A percentile compares a stretch with the other conserved stretches of the same genome.
These are phyloP conservation scores for Yarrowia yakushimensis DNA, from an alignment of 805 yeast genomes.

Conservation along the genomic window DNA sequence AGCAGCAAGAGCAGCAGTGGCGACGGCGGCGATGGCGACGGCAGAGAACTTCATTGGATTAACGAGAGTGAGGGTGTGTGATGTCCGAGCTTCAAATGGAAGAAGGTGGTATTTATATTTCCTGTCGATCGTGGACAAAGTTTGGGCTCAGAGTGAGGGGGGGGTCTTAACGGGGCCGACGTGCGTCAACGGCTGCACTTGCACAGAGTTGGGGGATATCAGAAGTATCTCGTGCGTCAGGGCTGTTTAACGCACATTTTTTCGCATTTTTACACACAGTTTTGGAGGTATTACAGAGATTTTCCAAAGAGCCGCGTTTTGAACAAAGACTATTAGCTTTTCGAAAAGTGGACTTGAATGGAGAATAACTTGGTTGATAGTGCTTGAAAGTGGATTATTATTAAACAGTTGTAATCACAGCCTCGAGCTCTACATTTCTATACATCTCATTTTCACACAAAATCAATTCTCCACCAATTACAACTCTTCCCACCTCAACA, in stretches of 20 bases:
- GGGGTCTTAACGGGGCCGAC: not conserved
- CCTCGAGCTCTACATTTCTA: not conserved
- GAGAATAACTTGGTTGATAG: too few species aligned
- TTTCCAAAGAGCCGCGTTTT: not conserved
- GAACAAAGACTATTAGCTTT: not conserved
- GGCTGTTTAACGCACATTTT: too few species aligned
- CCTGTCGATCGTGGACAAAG: not conserved
- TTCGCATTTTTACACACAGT: not conserved
- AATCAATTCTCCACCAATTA: too few species aligned
- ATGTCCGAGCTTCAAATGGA: not conserved
- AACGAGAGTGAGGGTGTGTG: not conserved
- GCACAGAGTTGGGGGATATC: too few species aligned
- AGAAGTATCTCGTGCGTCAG: not conserved
- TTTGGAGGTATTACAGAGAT: not conserved
- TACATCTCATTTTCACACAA: not conserved
- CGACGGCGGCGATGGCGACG: constrained; percentile 16
- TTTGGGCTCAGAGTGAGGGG: not conserved
- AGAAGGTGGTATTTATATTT: not conserved
- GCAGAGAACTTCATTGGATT: constrained; percentile 7
- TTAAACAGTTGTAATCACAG: too few species aligned
- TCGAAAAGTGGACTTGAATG: not conserved
- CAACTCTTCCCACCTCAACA: too few species aligned
- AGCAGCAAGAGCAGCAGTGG: constrained; percentile 6
- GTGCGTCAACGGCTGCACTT: too few species aligned
- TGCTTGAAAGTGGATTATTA: not conserved